Conservation (phyloP, 1,284 basidiomycete species). For the Ceratobasidium sp. region DNA sequence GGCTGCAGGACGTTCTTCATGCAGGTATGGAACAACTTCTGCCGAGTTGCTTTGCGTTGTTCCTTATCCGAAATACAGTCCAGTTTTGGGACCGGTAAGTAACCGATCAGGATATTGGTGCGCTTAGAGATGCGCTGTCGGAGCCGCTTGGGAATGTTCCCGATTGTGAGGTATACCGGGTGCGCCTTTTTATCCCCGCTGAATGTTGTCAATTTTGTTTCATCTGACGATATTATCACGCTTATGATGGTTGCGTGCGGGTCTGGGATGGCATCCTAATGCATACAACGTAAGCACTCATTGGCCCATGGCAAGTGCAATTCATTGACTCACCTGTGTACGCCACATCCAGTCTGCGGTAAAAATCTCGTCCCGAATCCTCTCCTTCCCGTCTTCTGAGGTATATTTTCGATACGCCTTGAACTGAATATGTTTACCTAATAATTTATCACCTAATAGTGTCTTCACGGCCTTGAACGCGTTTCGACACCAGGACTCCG, state of each 20-base stretch:
- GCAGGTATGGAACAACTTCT: slow-evolving; percentile 16
- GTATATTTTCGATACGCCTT: slow-evolving; percentile 3
- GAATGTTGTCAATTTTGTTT: slow-evolving; percentile 40
- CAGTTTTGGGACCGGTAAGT: slow-evolving; percentile 22
- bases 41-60: neutral
- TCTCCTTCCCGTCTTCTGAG: neutral
- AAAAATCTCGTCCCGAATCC: slow-evolving; percentile 30
- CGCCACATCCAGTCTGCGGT: slow-evolving; percentile 42
- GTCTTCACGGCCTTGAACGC: slow-evolving; percentile 55
- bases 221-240: slow-evolving; percentile 42
- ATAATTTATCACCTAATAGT: slow-evolving; percentile 47
- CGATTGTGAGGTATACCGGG: slow-evolving; percentile 47
- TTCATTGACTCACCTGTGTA: slow-evolving; percentile 19
- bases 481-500: slow-evolving; percentile 56
- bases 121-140: slow-evolving; percentile 24
- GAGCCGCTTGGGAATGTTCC: slow-evolving; percentile 46
- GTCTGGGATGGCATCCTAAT: neutral
- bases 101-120: slow-evolving; percentile 44
- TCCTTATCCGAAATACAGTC: slow-evolving; percentile 7
- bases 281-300: neutral
- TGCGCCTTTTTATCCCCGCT: slow-evolving; percentile 45
- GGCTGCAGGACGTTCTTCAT: slow-evolving; percentile 38
- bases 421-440: slow-evolving; percentile 2
- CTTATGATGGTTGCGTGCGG: slow-evolving; percentile 20
- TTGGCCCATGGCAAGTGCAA: too few relatives aligned